Conservation (phyloP, 768 basidiomycete genomes). For the Pulveroboletus ravenelii region DNA sequence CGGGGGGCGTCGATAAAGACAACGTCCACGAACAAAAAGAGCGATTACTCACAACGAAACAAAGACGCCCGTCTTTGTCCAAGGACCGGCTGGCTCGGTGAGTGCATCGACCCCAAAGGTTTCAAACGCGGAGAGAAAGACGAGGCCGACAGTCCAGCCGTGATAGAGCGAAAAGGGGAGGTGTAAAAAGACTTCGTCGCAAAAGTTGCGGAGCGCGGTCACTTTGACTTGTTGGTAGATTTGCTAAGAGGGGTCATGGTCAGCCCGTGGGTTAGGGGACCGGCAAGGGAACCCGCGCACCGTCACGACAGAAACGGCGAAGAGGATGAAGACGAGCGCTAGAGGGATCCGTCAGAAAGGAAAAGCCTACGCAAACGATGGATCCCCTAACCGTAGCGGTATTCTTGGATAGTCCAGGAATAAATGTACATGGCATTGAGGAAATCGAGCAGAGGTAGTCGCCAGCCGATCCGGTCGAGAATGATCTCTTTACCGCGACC, state of each 20-base stretch:
- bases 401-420: conserved; percentile 52
- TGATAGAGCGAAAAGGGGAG: conserved; percentile 71
- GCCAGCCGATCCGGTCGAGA: conserved; percentile 62
- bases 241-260: conserved; percentile 30
- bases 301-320: conserved; percentile 49
- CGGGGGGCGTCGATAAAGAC: too few species aligned
- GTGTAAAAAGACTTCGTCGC: conserved; percentile 64
- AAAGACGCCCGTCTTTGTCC: conserved; percentile 63
- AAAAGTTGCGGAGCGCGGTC: conserved; percentile 42
- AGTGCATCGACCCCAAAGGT: conserved; percentile 58
- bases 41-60: conserved; percentile 39
- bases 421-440: conserved; percentile 64
- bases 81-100: conserved; percentile 47
- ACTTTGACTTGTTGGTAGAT: conserved; percentile 66
- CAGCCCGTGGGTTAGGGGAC: too few species aligned
- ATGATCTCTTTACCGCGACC: conserved; percentile 50
- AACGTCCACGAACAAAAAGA: too few species aligned
- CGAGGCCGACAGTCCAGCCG: conserved; percentile 52
- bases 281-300: conserved; percentile 18
- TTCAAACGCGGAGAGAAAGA: conserved; percentile 53
- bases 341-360: conserved; percentile 16
- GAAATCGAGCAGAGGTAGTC: conserved; percentile 57
- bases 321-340: conserved; percentile 39
- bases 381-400: conserved; percentile 32
- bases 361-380: background rate